Base-by-base conservation (phyloP, 2,329 filamentous ascomycete genomes). In the Grosmannia serpens region DNA sequence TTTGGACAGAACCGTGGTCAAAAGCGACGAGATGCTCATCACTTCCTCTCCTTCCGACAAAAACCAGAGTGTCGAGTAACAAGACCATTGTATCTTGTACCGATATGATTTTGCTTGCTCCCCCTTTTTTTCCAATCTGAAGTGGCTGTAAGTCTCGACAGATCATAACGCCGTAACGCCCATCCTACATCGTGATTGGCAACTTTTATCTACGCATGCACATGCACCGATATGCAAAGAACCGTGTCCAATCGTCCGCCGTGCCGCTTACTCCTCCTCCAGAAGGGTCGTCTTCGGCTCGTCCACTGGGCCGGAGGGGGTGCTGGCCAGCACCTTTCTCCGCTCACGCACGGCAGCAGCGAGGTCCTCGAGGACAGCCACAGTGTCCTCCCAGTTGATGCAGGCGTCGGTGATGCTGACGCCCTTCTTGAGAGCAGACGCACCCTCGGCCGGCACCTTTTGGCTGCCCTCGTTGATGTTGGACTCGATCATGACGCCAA, bases 401-500 rank as follows among this genome's bases (percentile, higher is more conserved):
- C 92, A 99, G 58, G 91, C 92, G 72, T 96, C 91, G 1, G 91
- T 96, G 74, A 96, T 96, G 73, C 87, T 92, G 68, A 96, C 88
- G 65, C 91, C 91, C 75, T 89, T 90, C 78, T 91, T 89, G 56
- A 96, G 79, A 9, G 74, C 88, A 1, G 83, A 71, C 9, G 88
- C 87, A 10, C 91, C 92, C 73, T 95, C 89, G 1, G 85, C 72
- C 1, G 91, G 90, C 1, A 95, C 89, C 77, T 96, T 96, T 70
- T 91, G 87, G 78, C 86, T 89, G 64, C 84, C 82, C 75, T 96
- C 94, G 73, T 92, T 85, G 79, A 97, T 92, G 75, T 97, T 92
- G 69, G 90, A 96, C 78, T 99, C 92, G 67, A 99, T 95, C 92
- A 99, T 99, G 69, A 97, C 90, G 70, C 91, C 94, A 64, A 97